Evolutionary conservation across 176 grass and related monocot species (phyloP), one percentile per base, ranked within the genome.

Genomic region (Eragrostis curvula): DNA sequence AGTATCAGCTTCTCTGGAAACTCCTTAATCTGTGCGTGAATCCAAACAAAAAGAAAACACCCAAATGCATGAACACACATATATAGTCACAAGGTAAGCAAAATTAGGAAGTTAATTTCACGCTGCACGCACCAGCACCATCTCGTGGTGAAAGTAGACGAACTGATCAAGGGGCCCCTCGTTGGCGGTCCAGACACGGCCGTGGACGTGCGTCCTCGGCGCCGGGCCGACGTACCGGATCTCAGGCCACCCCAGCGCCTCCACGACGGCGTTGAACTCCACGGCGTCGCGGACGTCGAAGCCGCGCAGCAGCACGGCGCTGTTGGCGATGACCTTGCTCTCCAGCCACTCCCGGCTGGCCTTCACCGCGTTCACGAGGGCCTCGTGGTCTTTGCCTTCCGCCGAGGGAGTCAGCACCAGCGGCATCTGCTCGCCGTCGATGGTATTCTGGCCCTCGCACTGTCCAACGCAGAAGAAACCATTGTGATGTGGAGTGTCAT

Each of bases 101-200:
- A 4, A 36, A 36, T n/a, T n/a, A n/a, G n/a, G n/a, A n/a, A n/a
- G n/a, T n/a, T n/a, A n/a, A n/a, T n/a, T n/a, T n/a, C n/a, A n/a
- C n/a, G 32, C 32, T 5, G 48, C 1, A 71, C 79, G n/a, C 39
- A 87, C 79, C n/a, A 87, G 84, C n/a, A 83, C 84, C 85, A 86
- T 75, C 91, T 89, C 91, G 45, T 93, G 91, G 59, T 93, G 91
- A 87, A 57, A 93, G 87, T 93, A 93, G 69, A 93, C 65, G 81
- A 87, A 85, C 81, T 93, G 65, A 12, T 89, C 74, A 28, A 93
- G 87, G 0, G 87, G 87, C 0, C 91, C 87, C 73, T 93, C 91
- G 85, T 93, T 93, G 44, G 91, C 87, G 16, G 91, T 93, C 91
- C 91, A 93, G 62, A 93, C 12, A 41, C 87, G 87, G 66, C 85